A percentile compares a stretch with the other conserved stretches of the same genome.
These are phyloP conservation scores for Knoxia roxburghii DNA, from an alignment of 257 asterid genomes.

Conservation along the genomic window DNA sequence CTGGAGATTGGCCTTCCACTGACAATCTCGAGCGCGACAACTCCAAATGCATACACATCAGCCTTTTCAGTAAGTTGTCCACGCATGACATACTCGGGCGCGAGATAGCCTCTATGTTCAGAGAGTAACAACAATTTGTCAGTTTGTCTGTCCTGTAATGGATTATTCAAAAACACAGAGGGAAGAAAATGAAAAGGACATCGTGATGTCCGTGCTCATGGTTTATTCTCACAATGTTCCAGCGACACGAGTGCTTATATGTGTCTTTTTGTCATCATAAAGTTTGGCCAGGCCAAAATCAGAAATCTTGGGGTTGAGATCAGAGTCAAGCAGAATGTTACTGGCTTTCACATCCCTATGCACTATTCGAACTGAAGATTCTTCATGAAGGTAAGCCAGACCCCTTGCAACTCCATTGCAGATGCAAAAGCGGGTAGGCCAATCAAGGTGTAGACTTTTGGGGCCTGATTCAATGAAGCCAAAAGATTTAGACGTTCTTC, in stretches of 20 bases:
- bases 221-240: slow-evolving; percentile 65
- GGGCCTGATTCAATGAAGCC: slow-evolving; percentile 30
- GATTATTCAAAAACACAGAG: neutral
- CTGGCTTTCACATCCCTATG: slow-evolving; percentile 81
- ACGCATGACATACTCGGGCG: slow-evolving; percentile 20
- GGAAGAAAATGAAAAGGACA: neutral
- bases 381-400: slow-evolving; percentile 72
- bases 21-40: slow-evolving; percentile 22
- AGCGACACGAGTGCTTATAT: slow-evolving; percentile 81
- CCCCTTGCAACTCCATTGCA: slow-evolving; percentile 83
- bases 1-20: slow-evolving; percentile 22
- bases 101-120: slow-evolving; percentile 21
- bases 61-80: slow-evolving; percentile 25
- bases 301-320: slow-evolving; percentile 60
- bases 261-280: slow-evolving; percentile 45
- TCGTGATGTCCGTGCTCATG: neutral
- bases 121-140: neutral
- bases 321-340: slow-evolving; percentile 64
- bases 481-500: neutral
- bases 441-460: slow-evolving; percentile 45
- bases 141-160: neutral
- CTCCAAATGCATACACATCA: slow-evolving; percentile 24
- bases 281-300: slow-evolving; percentile 80
- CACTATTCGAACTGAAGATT: slow-evolving; percentile 58
- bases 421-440: slow-evolving; percentile 57